Evolutionary conservation across 169 alveolate genomes (phyloP).

Genomic region (Cryptosporidium xiaoi): DNA sequence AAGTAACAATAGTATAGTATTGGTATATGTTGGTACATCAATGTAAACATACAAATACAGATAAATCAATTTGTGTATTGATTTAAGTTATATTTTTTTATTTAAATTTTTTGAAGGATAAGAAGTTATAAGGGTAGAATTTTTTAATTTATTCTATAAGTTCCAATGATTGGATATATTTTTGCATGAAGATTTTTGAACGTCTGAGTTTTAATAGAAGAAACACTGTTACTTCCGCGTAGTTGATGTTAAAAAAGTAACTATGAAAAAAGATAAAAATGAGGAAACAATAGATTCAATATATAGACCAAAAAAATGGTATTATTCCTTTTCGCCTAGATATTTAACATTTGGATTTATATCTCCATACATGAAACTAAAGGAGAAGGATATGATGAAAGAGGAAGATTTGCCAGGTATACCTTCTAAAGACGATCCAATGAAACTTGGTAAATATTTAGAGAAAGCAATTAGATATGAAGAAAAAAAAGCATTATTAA

Average conservation of each 20-base stretch:
- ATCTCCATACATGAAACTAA: conserved; percentile 46
- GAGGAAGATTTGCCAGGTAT: conserved; percentile 61
- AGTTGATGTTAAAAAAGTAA: not conserved
- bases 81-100: too few relatives aligned
- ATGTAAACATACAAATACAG: too few relatives aligned
- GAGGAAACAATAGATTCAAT: conserved; percentile 11
- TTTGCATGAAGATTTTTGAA: too few relatives aligned
- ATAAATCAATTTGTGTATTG: too few relatives aligned
- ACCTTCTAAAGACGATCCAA: conserved; percentile 47
- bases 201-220: too few relatives aligned
- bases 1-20: too few relatives aligned
- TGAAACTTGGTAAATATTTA: conserved; percentile 42
- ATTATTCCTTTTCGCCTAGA: conserved; percentile 35
- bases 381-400: conserved; percentile 43
- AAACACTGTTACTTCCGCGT: too few relatives aligned
- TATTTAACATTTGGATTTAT: conserved; percentile 70
- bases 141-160: too few relatives aligned
- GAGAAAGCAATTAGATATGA: conserved; percentile 32
- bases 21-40: too few relatives aligned
- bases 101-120: too few relatives aligned
- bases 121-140: too few relatives aligned
- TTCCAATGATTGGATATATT: too few relatives aligned
- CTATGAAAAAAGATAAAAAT: not conserved
- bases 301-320: conserved; percentile 59
- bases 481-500: conserved; percentile 25